Percentiles rank a stretch among this genome's conserved stretches.
phyloP scores from a whole-genome alignment of 495 filamentous ascomycete species.

The Penicillium cataractarum region DNA sequence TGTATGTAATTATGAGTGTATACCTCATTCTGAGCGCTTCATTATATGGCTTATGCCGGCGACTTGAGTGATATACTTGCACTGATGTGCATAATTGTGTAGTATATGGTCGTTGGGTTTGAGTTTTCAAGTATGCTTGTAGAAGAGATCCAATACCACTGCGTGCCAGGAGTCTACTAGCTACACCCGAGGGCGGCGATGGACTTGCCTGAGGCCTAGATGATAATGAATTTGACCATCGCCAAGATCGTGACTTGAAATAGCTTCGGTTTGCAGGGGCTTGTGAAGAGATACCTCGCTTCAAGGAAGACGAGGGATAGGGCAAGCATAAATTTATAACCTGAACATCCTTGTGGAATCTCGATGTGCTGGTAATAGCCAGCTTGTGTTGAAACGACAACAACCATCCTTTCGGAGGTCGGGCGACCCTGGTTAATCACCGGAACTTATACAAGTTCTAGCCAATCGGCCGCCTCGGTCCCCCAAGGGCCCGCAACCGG shows the following conservation, averaged over 20 bases:
- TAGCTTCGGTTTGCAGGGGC: not conserved
- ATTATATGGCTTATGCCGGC: too few relatives aligned
- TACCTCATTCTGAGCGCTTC: too few relatives aligned
- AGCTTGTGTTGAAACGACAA: not conserved
- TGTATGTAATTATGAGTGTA: too few relatives aligned
- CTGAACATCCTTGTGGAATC: not conserved
- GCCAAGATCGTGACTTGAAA: not conserved
- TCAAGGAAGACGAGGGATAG: not conserved
- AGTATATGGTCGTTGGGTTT: not conserved
- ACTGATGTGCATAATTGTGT: not conserved
- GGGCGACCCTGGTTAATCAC: not conserved
- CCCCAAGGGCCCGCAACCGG: not conserved
- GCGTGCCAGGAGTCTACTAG: not conserved
- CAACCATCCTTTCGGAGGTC: not conserved
- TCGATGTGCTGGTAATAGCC: not conserved
- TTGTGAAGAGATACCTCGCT: not conserved
- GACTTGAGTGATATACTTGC: too few relatives aligned
- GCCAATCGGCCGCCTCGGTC: not conserved
- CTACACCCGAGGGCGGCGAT: not conserved
- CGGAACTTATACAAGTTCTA: not conserved
- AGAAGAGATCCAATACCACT: not conserved
- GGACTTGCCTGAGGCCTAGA: not conserved
- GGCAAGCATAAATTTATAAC: not conserved
- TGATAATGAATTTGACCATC: not conserved
- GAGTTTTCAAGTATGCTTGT: not conserved